Percentiles rank a stretch among this genome's conserved stretches.
Evolutionary conservation across 352 stramenopile genomes (phyloP).

Genomic region (Pythium apleroticum): DNA sequence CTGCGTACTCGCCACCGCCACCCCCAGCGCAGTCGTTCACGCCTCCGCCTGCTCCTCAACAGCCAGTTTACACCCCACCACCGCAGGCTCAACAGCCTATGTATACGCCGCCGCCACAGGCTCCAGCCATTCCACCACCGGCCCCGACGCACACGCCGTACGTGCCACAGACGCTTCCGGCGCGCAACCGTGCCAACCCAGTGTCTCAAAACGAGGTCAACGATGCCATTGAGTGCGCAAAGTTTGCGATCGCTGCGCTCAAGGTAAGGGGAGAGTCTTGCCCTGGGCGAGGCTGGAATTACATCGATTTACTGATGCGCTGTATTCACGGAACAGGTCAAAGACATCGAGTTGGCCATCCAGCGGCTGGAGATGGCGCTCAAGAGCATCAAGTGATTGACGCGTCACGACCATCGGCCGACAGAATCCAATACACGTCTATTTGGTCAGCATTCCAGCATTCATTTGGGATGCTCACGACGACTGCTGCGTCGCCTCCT

Average conservation of each 20-base stretch:
- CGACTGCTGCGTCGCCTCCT: background rate
- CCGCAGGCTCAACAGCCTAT: slow-evolving; percentile 5
- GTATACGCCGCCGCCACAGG: slow-evolving; percentile 14
- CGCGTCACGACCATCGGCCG: background rate
- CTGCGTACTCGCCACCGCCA: slow-evolving; percentile 10
- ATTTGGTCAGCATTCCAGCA: background rate
- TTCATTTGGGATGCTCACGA: background rate
- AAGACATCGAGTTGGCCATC: slow-evolving; percentile 77
- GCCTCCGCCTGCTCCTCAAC: slow-evolving; percentile 13
- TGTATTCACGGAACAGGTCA: slow-evolving; percentile 47
- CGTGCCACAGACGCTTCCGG: slow-evolving; percentile 18
- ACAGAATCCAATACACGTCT: slow-evolving; percentile 10
- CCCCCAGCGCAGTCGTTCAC: slow-evolving; percentile 7
- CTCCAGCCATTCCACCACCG: slow-evolving; percentile 15
- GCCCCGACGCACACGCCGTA: slow-evolving; percentile 18
- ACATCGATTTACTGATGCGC: background rate
- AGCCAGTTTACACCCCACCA: slow-evolving; percentile 8
- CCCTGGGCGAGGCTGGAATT: too few species aligned
- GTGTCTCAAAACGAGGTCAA: slow-evolving; percentile 75
- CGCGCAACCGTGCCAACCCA: slow-evolving; percentile 33
- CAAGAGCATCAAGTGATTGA: slow-evolving; percentile 52
- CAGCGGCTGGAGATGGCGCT: slow-evolving; percentile 80
- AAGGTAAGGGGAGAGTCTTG: slow-evolving; percentile 63
- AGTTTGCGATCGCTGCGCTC: slow-evolving; percentile 78
- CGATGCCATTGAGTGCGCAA: slow-evolving; percentile 80